Evolutionary conservation across 208 protist genomes (phyloP), one percentile per base, ranked within the genome.

Genomic region (Acanthamoeba polyphaga): DNA sequence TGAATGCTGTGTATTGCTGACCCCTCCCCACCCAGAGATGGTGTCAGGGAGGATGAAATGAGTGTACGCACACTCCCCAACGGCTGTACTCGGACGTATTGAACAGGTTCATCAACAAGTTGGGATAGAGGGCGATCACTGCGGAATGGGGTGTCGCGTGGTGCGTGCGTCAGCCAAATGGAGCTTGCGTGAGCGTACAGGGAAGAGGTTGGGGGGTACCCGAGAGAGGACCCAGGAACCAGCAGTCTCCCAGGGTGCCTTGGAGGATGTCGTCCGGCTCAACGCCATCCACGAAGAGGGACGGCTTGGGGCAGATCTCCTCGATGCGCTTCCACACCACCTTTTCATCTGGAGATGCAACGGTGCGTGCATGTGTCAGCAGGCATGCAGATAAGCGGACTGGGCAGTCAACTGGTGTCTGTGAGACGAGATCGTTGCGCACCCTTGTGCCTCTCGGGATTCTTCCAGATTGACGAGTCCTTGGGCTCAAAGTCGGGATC

Each of bases 181-280:
- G 38, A 19, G 68, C 32, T 17, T 43, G 27, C 17, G 24, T 10
- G 12, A 74, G 68, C 27, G 13, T 22, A 1, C 3, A 22, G 29
- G 27, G 32, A 76, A 9, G 24, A 76, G 27, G 17, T 38, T 2
- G 15, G 72, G 72, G 43, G 17, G 32, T 74, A 92, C 85, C 85
- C n/a, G 89, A 93, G 8, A 93, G 89, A 4, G 89, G 89, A 12
- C 89, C 89, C 22, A 96, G 88, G 66, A 96, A 80, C 70, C 72
- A 96, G 58, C 94, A 95, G 78, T 92, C 82, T 38, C 95, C 95
- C 38, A 96, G 68, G 27, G 12, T 24, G 9, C 95, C 95, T 60
- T 96, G 95, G 9, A 78, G 43, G 49, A 96, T 93, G 58, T 96
- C 95, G 49, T 95, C 95, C 19, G 88, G 92, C 38, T 95, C 95